Percentiles rank a stretch among this genome's conserved stretches.
Evolutionary conservation across 495 filamentous ascomycete species (phyloP).

Genomic region (Penicillium angulare): DNA sequence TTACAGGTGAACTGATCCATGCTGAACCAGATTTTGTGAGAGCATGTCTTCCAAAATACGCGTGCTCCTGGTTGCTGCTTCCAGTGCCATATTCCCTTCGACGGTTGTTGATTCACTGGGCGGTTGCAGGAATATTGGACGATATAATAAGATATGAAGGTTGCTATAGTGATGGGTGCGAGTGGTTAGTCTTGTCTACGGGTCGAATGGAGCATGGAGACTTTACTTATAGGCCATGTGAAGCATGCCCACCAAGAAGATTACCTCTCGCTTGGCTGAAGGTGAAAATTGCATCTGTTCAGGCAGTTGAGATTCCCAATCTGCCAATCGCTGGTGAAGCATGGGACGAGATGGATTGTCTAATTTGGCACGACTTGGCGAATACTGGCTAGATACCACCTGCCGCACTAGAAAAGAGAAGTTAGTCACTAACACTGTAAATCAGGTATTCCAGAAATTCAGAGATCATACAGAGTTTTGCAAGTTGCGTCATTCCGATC

Average conservation of each 20-base stretch:
- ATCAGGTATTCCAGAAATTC: no score
- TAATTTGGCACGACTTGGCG: slow-evolving; percentile 30
- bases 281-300: no score
- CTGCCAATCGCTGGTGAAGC: slow-evolving; percentile 29
- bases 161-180: slow-evolving; percentile 24
- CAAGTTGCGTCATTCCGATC: slow-evolving; percentile 43
- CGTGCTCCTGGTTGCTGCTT: slow-evolving; percentile 43
- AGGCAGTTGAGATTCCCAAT: slow-evolving; percentile 37
- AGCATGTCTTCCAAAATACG: slow-evolving; percentile 48
- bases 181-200: no score
- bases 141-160: slow-evolving; percentile 40
- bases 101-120: slow-evolving; percentile 16
- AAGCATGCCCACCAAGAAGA: slow-evolving; percentile 41
- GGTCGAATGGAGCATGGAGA: neutral
- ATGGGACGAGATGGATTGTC: slow-evolving; percentile 25
- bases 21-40: slow-evolving; percentile 44
- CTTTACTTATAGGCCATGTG: slow-evolving; percentile 47
- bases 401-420: slow-evolving; percentile 36
- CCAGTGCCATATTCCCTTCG: slow-evolving; percentile 36
- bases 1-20: slow-evolving; percentile 45
- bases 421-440: no score
- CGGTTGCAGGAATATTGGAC: slow-evolving; percentile 33
- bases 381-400: slow-evolving; percentile 41
- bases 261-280: no score
- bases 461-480: slow-evolving; percentile 37